Evolutionary conservation across 1,284 basidiomycete genomes (phyloP).

Genomic region (Rhodotorula mucilaginosa): DNA sequence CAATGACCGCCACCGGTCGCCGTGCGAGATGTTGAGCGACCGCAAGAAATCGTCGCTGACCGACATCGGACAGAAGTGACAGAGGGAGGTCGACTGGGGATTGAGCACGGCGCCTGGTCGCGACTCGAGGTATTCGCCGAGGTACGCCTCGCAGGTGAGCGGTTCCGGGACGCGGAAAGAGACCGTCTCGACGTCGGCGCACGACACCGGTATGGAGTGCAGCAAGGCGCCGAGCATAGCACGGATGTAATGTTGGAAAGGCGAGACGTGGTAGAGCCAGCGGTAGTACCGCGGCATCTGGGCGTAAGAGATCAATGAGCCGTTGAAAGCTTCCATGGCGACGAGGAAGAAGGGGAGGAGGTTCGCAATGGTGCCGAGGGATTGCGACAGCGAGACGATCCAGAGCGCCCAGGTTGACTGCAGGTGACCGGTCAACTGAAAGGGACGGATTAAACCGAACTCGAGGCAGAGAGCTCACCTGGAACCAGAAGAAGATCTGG

Average conservation of each 20-base stretch:
- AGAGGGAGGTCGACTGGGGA: constrained; percentile 59
- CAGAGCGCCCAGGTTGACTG: constrained; percentile 45
- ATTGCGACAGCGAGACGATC: constrained; percentile 40
- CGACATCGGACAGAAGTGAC: constrained; percentile 70
- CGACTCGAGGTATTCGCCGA: constrained; percentile 41
- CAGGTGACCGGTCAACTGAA: background rate
- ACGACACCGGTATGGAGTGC: constrained; percentile 63
- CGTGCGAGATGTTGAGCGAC: constrained; percentile 30
- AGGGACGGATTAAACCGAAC: background rate
- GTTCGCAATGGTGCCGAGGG: constrained; percentile 43
- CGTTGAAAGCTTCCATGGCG: constrained; percentile 45
- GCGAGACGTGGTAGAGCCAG: constrained; percentile 67
- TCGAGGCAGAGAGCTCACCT: constrained; percentile 11
- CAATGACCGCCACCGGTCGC: constrained; percentile 30
- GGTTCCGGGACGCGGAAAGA: constrained; percentile 22
- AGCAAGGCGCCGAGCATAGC: constrained; percentile 63
- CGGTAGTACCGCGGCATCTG: constrained; percentile 42
- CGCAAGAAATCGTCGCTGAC: constrained; percentile 64
- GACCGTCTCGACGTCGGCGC: constrained; percentile 33
- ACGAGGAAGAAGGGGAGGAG: constrained; percentile 45
- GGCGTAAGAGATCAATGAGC: constrained; percentile 42
- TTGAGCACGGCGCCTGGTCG: constrained; percentile 79
- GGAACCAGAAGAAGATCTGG: constrained; percentile 43
- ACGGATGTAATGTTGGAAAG: constrained; percentile 56
- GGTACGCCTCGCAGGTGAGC: constrained; percentile 25